A percentile compares a stretch with the other conserved stretches of the same genome.
phyloP scores from a whole-genome alignment of 2,329 filamentous ascomycete species.

The Trichoderma endophyticum region DNA sequence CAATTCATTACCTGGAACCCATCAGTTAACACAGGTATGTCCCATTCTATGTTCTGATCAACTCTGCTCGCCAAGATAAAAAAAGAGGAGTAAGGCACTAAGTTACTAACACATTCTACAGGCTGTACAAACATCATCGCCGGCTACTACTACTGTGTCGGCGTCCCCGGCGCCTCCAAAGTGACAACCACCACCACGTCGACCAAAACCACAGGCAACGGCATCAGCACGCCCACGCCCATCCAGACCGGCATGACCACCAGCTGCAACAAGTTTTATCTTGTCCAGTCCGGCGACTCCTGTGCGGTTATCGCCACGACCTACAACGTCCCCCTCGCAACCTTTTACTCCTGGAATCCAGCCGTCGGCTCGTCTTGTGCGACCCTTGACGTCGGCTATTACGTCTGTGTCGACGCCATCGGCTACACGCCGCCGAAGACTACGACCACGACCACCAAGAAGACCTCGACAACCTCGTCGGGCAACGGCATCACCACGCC shows the following conservation, averaged over 20 bases:
- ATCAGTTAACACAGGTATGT: no score
- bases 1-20: no score
- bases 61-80: no score
- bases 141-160: not conserved
- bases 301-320: not conserved
- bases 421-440: not conserved
- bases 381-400: not conserved
- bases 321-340: not conserved
- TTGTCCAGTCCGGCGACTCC: not conserved
- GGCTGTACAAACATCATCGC: not conserved
- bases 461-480: not conserved
- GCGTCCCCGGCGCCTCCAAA: not conserved
- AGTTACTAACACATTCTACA: not conserved
- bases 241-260: not conserved
- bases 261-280: not conserved
- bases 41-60: no score
- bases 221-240: not conserved
- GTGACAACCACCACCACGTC: not conserved
- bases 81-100: no score
- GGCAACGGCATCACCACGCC: not conserved
- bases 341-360: not conserved
- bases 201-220: not conserved
- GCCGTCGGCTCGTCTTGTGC: not conserved
- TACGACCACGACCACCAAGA: not conserved
- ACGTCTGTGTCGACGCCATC: not conserved